phyloP scores from a whole-genome alignment of 116 monocot genomes.

The Iris pallida region DNA sequence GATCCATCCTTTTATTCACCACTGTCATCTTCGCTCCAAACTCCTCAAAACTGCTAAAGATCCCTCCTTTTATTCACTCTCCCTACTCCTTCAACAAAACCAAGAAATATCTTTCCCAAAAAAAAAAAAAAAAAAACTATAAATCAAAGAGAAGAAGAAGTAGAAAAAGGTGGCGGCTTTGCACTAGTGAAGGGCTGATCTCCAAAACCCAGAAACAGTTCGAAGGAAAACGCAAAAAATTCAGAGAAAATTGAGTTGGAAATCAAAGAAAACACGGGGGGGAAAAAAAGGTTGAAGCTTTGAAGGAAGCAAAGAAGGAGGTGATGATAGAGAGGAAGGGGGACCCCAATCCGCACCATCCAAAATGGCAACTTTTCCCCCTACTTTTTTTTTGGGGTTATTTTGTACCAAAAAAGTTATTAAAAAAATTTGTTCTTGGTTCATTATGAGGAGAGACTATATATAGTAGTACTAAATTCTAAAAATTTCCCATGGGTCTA shows the following conservation, averaged over 20 bases:
- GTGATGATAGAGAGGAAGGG: conserved; percentile 13
- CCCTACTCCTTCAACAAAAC: too few species aligned
- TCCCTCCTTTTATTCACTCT: too few species aligned
- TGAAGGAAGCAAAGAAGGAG: not conserved
- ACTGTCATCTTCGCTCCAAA: conserved; percentile 32
- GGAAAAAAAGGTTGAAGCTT: not conserved
- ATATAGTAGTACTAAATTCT: too few species aligned
- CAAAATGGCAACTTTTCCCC: not conserved
- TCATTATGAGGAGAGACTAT: too few species aligned
- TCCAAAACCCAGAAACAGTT: conserved; percentile 10
- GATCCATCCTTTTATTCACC: conserved; percentile 38
- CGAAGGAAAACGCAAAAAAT: not conserved
- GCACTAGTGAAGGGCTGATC: not conserved
- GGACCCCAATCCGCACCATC: not conserved
- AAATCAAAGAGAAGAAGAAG: conserved; percentile 2
- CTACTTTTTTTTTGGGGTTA: not conserved
- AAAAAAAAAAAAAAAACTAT: not conserved
- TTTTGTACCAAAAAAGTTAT: not conserved
- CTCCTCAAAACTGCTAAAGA: not conserved
- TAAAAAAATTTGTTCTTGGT: too few species aligned
- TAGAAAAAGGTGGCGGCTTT: too few species aligned
- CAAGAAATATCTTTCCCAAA: not conserved
- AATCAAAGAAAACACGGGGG: not conserved
- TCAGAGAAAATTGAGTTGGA: not conserved
- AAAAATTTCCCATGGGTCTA: too few species aligned